Conservation (phyloP, 345 rosid genomes). For the Syzygium aqueum region DNA sequence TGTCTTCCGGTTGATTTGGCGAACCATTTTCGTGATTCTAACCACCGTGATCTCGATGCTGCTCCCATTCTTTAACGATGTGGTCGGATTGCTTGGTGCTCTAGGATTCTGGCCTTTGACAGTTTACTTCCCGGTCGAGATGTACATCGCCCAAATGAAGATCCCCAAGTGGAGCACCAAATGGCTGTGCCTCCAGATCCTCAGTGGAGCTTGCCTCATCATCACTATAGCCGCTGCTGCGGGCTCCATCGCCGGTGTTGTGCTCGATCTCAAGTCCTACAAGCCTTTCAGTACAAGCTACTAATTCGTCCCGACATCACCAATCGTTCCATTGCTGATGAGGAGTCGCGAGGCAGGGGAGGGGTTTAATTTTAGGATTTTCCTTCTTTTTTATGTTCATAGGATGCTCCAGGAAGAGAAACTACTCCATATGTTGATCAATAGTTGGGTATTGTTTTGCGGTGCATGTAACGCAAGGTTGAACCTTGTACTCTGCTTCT, state of each 20-base stretch:
- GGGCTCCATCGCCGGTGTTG: constrained; percentile 72
- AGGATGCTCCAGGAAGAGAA: neutral
- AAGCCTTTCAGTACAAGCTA: constrained; percentile 55
- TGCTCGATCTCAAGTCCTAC: constrained; percentile 45
- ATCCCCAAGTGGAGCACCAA: constrained; percentile 68
- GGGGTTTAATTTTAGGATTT: neutral
- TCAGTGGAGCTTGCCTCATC: constrained; percentile 68
- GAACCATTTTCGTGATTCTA: constrained; percentile 64
- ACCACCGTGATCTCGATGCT: constrained; percentile 80
- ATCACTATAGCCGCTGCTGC: constrained; percentile 66
- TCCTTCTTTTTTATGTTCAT: neutral
- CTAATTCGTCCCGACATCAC: constrained; percentile 7
- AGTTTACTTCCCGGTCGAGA: constrained; percentile 84
- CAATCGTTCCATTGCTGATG: neutral
- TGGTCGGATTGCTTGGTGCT: constrained; percentile 82
- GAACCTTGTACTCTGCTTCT: neutral
- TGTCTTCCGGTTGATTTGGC: constrained; percentile 73
- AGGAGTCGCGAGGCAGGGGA: neutral
- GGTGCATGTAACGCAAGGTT: neutral
- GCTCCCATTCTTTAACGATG: constrained; percentile 78
- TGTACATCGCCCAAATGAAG: constrained; percentile 67
- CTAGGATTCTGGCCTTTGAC: constrained; percentile 92
- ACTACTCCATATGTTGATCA: neutral
- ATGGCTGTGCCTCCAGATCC: constrained; percentile 65
- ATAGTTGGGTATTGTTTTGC: neutral